Conservation (phyloP, 257 asterid species). For the Prunella vulgaris region DNA sequence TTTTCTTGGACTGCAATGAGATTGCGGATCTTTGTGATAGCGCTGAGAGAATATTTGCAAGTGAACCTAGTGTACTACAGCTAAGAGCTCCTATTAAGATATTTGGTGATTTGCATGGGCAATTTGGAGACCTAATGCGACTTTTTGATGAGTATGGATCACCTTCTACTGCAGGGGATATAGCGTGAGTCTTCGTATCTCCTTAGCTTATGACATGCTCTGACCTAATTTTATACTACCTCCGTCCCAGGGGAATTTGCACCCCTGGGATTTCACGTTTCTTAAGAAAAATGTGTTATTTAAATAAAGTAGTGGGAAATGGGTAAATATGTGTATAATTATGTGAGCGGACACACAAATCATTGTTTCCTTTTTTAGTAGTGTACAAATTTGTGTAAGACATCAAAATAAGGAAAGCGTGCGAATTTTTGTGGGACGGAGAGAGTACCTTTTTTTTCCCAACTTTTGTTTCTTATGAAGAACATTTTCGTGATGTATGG, state of each 20-base stretch:
- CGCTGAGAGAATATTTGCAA: slow-evolving; percentile 89
- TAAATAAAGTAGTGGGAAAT: too few relatives aligned
- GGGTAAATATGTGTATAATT: too few relatives aligned
- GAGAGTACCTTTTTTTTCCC: not conserved
- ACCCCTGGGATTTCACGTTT: too few relatives aligned
- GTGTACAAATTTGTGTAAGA: too few relatives aligned
- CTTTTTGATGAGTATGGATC: slow-evolving; percentile 96
- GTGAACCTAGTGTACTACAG: slow-evolving; percentile 91
- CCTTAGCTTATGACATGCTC: slow-evolving; percentile 7
- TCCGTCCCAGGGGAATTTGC: too few relatives aligned
- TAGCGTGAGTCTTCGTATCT: slow-evolving; percentile 51
- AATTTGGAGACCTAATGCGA: slow-evolving; percentile 98
- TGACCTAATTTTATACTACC: not conserved
- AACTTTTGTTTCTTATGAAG: not conserved
- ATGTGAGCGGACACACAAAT: too few relatives aligned
- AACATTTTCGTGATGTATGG: not conserved
- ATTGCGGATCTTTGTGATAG: slow-evolving; percentile 96
- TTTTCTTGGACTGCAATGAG: slow-evolving; percentile 96
- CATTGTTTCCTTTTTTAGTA: too few relatives aligned
- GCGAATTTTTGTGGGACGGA: too few relatives aligned
- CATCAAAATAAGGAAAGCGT: too few relatives aligned
- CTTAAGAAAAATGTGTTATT: too few relatives aligned
- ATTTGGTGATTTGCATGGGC: slow-evolving; percentile 98
- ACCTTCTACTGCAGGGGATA: slow-evolving; percentile 96
- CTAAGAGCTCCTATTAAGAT: slow-evolving; percentile 95